Evolutionary conservation across 495 filamentous ascomycete species (phyloP).

Genomic region (Neurospora terricola): DNA sequence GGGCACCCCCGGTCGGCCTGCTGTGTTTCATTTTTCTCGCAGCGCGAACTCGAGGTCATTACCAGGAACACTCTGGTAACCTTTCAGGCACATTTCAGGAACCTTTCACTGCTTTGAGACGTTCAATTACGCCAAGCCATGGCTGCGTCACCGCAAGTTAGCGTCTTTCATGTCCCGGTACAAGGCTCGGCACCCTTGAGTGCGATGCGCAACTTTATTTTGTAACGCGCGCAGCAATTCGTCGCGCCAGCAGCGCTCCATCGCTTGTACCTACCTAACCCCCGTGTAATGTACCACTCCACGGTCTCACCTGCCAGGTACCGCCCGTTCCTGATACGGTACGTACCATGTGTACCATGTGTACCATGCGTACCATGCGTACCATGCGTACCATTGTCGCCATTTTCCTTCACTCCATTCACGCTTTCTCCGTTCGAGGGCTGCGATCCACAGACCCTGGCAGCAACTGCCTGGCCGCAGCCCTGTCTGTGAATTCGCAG

Average conservation of each 20-base stretch:
- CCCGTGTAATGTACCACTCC: slow-evolving; percentile 12
- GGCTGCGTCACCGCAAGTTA: slow-evolving; percentile 33
- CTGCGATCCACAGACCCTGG: slow-evolving; percentile 16
- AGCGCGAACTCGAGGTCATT: slow-evolving; percentile 17
- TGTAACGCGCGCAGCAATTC: slow-evolving; percentile 3
- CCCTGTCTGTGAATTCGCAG: slow-evolving; percentile 20
- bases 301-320: slow-evolving; percentile 10
- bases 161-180: slow-evolving; percentile 7
- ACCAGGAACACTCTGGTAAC: slow-evolving; percentile 1
- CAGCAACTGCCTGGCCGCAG: slow-evolving; percentile 11
- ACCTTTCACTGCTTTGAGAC: slow-evolving; percentile 7
- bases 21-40: slow-evolving; percentile 24
- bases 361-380: background rate
- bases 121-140: slow-evolving; percentile 18
- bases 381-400: background rate
- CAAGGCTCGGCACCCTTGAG: slow-evolving; percentile 3
- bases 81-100: slow-evolving; percentile 2
- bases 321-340: slow-evolving; percentile 5
- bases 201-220: slow-evolving; percentile 5
- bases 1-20: slow-evolving; percentile 14
- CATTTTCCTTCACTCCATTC: background rate
- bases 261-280: slow-evolving; percentile 13
- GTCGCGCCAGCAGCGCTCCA: background rate
- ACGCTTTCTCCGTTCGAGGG: background rate
- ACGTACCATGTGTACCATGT: background rate